Evolutionary conservation across 2,329 filamentous ascomycete genomes (phyloP).

Genomic region (Botrytis elliptica): DNA sequence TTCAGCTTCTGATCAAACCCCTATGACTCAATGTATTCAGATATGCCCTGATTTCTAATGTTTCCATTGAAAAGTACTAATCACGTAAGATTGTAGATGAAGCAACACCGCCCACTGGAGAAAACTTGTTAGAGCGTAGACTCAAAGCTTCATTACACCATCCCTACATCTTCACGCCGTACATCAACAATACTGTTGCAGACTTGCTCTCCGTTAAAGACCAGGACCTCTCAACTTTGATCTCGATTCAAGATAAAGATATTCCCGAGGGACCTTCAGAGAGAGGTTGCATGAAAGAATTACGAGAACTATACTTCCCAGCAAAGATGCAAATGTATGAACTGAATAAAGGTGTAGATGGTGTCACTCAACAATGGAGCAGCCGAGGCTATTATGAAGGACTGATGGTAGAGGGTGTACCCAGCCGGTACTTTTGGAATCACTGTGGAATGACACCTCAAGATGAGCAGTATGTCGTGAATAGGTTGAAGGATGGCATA

Average conservation of each 20-base stretch:
- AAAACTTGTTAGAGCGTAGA: conserved; percentile 9
- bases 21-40: neutral
- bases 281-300: neutral
- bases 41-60: neutral
- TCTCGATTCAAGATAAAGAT: neutral
- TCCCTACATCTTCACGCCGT: conserved; percentile 21
- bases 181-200: conserved; percentile 15
- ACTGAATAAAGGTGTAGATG: conserved; percentile 3
- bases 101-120: neutral
- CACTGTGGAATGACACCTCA: conserved; percentile 15
- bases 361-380: conserved; percentile 12
- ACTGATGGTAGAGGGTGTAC: neutral
- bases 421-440: conserved; percentile 9
- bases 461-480: conserved; percentile 12
- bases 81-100: neutral
- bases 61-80: neutral
- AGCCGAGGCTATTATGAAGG: conserved; percentile 12
- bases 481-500: conserved; percentile 11
- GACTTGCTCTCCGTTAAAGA: neutral
- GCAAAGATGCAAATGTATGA: conserved; percentile 15
- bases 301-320: conserved; percentile 16
- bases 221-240: neutral
- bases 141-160: conserved; percentile 16
- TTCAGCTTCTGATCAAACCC: neutral
- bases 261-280: neutral